Conservation (phyloP, 345 rosid genomes). For the Eucalyptus albens region DNA sequence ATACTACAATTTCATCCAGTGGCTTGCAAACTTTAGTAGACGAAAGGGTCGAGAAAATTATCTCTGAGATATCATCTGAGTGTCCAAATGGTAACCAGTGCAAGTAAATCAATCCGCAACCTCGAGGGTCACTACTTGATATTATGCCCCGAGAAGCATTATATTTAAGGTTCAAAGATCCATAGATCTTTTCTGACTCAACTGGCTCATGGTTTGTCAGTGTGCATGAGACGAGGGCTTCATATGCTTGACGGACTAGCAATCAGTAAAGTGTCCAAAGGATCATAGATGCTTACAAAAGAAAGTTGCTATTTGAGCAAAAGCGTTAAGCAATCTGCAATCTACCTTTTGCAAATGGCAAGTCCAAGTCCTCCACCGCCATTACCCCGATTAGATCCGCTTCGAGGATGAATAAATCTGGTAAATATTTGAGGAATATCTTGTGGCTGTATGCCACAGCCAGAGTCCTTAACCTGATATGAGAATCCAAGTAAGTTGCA, state of each 20-base stretch:
- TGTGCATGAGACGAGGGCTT: background rate
- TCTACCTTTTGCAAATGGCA: constrained; percentile 83
- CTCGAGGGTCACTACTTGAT: background rate
- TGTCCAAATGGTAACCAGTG: background rate
- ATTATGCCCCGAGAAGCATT: background rate
- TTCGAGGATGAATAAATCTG: constrained; percentile 45
- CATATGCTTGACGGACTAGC: background rate
- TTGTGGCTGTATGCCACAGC: constrained; percentile 72
- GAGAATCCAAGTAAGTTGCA: background rate
- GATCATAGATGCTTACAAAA: background rate
- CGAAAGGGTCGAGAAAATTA: background rate
- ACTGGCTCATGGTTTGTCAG: background rate
- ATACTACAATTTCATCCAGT: background rate
- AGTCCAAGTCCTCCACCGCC: constrained; percentile 81
- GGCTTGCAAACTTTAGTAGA: background rate
- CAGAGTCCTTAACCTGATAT: constrained; percentile 79
- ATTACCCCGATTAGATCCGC: constrained; percentile 31
- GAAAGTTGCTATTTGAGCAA: background rate
- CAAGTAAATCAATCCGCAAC: background rate
- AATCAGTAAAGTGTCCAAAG: background rate
- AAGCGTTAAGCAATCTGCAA: background rate
- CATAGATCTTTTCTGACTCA: background rate
- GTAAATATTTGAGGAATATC: constrained; percentile 61
- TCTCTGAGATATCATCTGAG: background rate
- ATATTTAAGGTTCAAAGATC: background rate